A percentile compares a stretch with the other conserved stretches of the same genome.
These are phyloP conservation scores for Sporobolomyces pararoseus DNA, from an alignment of 768 basidiomycete genomes.

Conservation along the genomic window DNA sequence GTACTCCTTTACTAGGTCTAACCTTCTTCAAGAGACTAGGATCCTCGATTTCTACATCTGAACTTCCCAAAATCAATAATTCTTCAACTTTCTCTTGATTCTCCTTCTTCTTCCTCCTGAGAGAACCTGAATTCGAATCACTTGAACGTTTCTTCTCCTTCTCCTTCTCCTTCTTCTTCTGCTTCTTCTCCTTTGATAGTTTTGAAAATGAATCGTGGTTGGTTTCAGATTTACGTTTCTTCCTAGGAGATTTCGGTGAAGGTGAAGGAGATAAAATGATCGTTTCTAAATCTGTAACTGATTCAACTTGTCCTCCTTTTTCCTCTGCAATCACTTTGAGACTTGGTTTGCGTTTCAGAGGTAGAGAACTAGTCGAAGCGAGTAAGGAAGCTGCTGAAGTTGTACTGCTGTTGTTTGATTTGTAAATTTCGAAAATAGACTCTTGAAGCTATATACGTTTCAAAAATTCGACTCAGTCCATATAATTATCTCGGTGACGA, in stretches of 20 bases:
- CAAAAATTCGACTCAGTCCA: background rate
- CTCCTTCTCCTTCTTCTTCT: background rate
- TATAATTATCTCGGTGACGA: background rate
- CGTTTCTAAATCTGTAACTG: background rate
- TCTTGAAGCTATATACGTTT: conserved; percentile 22
- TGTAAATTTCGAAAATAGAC: conserved; percentile 14
- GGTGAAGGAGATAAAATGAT: background rate
- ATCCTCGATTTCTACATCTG: conserved; percentile 21
- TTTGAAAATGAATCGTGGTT: background rate
- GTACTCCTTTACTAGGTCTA: background rate
- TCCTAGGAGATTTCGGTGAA: background rate
- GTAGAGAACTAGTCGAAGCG: background rate
- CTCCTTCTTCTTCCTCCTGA: too few species aligned
- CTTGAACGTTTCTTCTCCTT: too few species aligned
- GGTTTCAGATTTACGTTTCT: background rate
- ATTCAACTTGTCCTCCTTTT: too few species aligned
- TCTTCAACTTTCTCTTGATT: conserved; percentile 5
- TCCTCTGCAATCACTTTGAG: too few species aligned
- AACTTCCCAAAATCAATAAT: conserved; percentile 28
- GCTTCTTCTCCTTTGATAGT: background rate
- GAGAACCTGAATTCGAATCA: too few species aligned
- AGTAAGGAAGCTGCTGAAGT: background rate
- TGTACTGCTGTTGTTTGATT: background rate
- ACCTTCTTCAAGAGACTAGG: too few species aligned
- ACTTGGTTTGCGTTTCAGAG: background rate